Evolutionary conservation across 345 rosid species (phyloP).

Genomic region (Aquilaria yunnanensis): DNA sequence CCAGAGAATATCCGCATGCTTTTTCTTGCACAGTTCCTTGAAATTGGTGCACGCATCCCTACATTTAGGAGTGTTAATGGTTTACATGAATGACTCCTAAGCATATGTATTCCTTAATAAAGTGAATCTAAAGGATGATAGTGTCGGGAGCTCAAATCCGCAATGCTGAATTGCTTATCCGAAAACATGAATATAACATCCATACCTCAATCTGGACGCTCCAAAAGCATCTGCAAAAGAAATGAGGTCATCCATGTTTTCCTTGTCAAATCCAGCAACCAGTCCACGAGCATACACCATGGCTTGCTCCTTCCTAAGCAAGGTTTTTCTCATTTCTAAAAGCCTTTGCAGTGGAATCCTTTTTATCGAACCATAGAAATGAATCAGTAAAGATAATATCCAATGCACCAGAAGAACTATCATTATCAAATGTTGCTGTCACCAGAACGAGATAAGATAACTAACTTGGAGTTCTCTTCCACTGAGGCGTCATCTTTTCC

Average conservation of each 20-base stretch:
- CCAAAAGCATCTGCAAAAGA: conserved; percentile 75
- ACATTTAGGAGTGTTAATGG: conserved; percentile 1
- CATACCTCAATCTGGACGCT: conserved; percentile 67
- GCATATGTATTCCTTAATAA: not conserved
- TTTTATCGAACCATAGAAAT: conserved; percentile 14
- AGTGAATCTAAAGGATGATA: not conserved
- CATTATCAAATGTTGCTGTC: conserved; percentile 4
- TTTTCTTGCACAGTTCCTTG: conserved; percentile 72
- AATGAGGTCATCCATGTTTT: conserved; percentile 64
- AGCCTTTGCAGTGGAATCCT: conserved; percentile 77
- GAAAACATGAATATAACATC: not conserved
- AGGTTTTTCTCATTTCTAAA: conserved; percentile 55
- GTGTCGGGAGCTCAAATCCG: not conserved
- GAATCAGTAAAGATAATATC: conserved; percentile 9
- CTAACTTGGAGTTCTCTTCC: conserved; percentile 74
- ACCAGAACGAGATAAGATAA: conserved; percentile 10
- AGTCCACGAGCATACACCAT: conserved; percentile 84
- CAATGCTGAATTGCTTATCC: not conserved
- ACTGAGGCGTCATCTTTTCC: conserved; percentile 24
- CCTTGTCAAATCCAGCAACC: conserved; percentile 71
- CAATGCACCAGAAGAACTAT: conserved; percentile 1
- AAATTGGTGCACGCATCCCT: conserved; percentile 73
- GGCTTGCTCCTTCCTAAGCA: conserved; percentile 77
- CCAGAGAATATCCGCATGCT: conserved; percentile 70
- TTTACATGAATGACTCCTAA: too few relatives aligned